Conservation (phyloP, 2,329 filamentous ascomycete genomes). For the Hypoxylon sp. region DNA sequence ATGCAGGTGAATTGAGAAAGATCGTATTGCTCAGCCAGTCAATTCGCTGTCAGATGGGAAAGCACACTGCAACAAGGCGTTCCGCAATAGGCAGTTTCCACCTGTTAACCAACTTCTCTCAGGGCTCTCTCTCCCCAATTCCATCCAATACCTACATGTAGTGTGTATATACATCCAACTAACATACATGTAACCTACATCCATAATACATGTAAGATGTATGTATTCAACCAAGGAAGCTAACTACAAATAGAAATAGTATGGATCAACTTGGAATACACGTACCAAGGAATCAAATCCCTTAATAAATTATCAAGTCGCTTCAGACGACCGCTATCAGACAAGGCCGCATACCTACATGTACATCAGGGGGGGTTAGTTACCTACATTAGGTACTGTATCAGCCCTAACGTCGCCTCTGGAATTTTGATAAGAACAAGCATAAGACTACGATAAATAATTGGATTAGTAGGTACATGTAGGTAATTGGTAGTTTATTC, state of each 20-base stretch:
- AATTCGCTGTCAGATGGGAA: constrained; percentile 26
- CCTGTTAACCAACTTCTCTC: constrained; percentile 21
- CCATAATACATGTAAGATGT: no score
- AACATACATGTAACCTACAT: neutral
- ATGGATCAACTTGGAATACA: neutral
- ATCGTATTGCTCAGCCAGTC: constrained; percentile 27
- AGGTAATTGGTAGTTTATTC: constrained; percentile 17
- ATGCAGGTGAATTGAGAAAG: constrained; percentile 4
- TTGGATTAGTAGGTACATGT: constrained; percentile 8
- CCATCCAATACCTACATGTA: neutral
- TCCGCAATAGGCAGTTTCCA: constrained; percentile 39
- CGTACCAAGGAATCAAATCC: neutral
- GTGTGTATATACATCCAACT: no score
- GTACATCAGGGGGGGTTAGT: neutral
- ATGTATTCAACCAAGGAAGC: no score
- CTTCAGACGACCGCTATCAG: constrained; percentile 18
- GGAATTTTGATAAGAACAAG: constrained; percentile 27
- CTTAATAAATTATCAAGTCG: neutral
- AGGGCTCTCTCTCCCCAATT: constrained; percentile 13
- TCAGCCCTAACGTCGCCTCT: constrained; percentile 24
- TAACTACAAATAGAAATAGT: neutral
- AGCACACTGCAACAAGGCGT: constrained; percentile 20
- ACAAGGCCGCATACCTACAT: no score
- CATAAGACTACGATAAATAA: constrained; percentile 15
- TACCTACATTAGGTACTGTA: no score